A percentile compares a stretch with the other conserved stretches of the same genome.
These are phyloP conservation scores for Aspergillus amoenus DNA, from an alignment of 2,329 filamentous ascomycete genomes.

Conservation along the genomic window DNA sequence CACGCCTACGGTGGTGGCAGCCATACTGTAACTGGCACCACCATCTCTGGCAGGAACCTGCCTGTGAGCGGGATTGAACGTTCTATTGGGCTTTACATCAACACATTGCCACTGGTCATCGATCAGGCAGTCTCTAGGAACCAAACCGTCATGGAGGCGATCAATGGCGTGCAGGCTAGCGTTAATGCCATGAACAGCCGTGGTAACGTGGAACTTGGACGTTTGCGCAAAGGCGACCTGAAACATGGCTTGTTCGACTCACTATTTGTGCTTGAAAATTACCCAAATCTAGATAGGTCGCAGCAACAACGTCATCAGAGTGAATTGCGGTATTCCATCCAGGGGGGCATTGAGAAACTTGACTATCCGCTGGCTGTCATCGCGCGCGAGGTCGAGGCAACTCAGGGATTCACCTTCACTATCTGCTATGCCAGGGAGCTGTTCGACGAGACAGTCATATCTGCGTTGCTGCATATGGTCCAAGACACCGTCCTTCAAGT, in stretches of 20 bases:
- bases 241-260: neutral
- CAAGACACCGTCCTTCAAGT: neutral
- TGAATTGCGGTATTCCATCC: neutral
- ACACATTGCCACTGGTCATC: neutral
- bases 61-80: neutral
- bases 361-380: neutral
- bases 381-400: neutral
- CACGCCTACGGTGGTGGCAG: neutral
- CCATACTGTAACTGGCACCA: neutral
- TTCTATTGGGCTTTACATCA: neutral
- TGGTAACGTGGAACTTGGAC: neutral
- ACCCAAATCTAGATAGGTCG: neutral
- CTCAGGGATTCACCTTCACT: neutral
- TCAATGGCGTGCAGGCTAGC: neutral
- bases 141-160: neutral
- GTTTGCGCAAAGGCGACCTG: neutral
- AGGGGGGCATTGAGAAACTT: neutral
- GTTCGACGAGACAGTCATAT: neutral
- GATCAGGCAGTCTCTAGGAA: neutral
- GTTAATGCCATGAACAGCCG: neutral
- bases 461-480: neutral
- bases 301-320: neutral
- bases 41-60: neutral
- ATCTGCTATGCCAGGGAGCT: neutral
- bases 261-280: neutral